Conservation (phyloP, 2,329 filamentous ascomycete species). For the Chrysoporthe deuterocubensis region DNA sequence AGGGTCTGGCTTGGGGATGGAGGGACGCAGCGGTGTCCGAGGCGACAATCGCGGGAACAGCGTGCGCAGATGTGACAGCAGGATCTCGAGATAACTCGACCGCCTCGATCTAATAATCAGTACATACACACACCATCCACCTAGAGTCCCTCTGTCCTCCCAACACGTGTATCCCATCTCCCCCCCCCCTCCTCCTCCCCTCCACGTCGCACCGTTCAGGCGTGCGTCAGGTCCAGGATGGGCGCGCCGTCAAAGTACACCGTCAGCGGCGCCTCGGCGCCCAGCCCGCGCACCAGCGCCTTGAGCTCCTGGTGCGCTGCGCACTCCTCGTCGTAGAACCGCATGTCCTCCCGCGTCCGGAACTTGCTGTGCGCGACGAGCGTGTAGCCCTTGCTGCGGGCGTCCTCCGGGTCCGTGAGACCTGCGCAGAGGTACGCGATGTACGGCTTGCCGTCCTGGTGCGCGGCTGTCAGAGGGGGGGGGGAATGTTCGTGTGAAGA, state of each 20-base stretch:
- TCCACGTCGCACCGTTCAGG: not conserved
- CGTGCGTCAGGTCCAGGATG: conserved; percentile 19
- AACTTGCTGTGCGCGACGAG: conserved; percentile 67
- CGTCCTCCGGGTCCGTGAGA: conserved; percentile 55
- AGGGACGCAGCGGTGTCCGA: too few species aligned
- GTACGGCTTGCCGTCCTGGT: conserved; percentile 73
- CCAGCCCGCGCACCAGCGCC: conserved; percentile 38
- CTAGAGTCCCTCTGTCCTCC: too few species aligned
- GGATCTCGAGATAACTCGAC: too few species aligned
- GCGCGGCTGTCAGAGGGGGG: not conserved
- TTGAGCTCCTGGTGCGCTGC: conserved; percentile 49
- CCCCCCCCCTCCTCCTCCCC: not conserved
- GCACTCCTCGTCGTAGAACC: conserved; percentile 66
- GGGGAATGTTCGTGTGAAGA: not conserved
- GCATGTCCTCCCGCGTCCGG: conserved; percentile 67
- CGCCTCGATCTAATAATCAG: too few species aligned
- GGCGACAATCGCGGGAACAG: too few species aligned
- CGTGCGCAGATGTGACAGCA: too few species aligned
- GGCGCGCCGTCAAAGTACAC: conserved; percentile 43
- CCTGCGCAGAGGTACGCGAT: conserved; percentile 63
- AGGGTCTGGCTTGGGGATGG: too few species aligned
- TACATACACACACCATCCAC: too few species aligned
- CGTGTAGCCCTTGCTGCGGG: conserved; percentile 68
- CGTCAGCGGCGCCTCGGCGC: conserved; percentile 42
- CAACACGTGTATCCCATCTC: too few species aligned